Evolutionary conservation across 257 asterid genomes (phyloP).

Genomic region (Salvia hispanica): DNA sequence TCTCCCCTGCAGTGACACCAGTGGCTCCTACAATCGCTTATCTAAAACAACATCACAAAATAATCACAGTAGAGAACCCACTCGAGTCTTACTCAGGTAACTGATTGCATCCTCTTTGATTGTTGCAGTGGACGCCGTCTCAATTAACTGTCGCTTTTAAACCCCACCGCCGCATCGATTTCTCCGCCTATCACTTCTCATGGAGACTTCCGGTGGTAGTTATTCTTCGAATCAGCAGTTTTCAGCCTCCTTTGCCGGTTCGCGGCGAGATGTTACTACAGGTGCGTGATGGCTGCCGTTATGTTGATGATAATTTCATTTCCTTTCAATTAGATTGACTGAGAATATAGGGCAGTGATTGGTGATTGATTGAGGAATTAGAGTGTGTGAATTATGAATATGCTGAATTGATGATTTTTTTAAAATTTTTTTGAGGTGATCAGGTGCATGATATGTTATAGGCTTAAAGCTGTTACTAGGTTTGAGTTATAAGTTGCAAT

Average conservation of each 20-base stretch:
- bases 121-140: slow-evolving; percentile 28
- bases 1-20: slow-evolving; percentile 19
- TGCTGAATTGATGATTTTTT: not conserved
- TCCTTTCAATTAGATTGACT: not conserved
- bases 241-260: slow-evolving; percentile 45
- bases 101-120: slow-evolving; percentile 28
- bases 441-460: not conserved
- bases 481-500: not conserved
- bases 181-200: slow-evolving; percentile 24
- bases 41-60: not conserved
- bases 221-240: slow-evolving; percentile 31
- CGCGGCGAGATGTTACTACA: slow-evolving; percentile 61
- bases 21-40: not conserved
- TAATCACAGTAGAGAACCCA: slow-evolving; percentile 35
- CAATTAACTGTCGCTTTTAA: too few species aligned
- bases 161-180: slow-evolving; percentile 27
- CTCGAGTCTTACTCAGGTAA: slow-evolving; percentile 26
- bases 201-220: slow-evolving; percentile 44
- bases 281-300: slow-evolving; percentile 43
- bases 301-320: slow-evolving; percentile 3
- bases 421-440: not conserved
- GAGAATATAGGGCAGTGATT: not conserved
- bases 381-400: slow-evolving; percentile 20
- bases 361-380: slow-evolving; percentile 5
- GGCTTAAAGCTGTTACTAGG: not conserved